Percentiles rank a stretch among this genome's conserved stretches.
These are phyloP conservation scores for Phialophora expanda DNA, from an alignment of 2,329 filamentous ascomycete species.

Conservation along the genomic window DNA sequence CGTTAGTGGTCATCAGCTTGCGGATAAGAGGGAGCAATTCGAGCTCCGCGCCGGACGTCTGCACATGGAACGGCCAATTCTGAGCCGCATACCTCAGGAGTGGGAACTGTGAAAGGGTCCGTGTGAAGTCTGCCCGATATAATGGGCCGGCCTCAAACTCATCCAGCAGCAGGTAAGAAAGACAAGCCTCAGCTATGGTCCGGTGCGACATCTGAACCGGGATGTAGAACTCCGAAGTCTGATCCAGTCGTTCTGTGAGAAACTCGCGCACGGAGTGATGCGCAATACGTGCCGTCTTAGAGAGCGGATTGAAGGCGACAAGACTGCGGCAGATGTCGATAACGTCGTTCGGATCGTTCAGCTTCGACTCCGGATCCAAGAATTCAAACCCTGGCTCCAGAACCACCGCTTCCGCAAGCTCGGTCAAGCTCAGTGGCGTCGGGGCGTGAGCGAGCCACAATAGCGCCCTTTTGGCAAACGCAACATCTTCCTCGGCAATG, in stretches of 20 bases:
- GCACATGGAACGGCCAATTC: conserved; percentile 30
- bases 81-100: conserved; percentile 30
- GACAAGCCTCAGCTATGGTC: conserved; percentile 26
- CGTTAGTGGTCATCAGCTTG: conserved; percentile 20
- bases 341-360: conserved; percentile 30
- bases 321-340: conserved; percentile 35
- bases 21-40: conserved; percentile 31
- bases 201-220: conserved; percentile 23
- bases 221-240: conserved; percentile 21
- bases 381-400: conserved; percentile 29
- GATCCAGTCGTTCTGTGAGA: conserved; percentile 20
- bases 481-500: conserved; percentile 27
- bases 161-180: conserved; percentile 29
- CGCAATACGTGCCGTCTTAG: conserved; percentile 22
- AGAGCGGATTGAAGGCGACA: conserved; percentile 22
- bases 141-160: conserved; percentile 28
- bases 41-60: conserved; percentile 21
- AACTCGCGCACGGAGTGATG: conserved; percentile 35
- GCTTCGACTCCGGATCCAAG: conserved; percentile 25
- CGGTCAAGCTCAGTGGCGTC: conserved; percentile 30
- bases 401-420: conserved; percentile 33
- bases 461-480: conserved; percentile 27
- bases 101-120: conserved; percentile 18
- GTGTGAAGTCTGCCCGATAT: conserved; percentile 7
- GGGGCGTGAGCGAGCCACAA: conserved; percentile 33